A percentile compares a stretch with the other conserved stretches of the same genome.
These are phyloP conservation scores for Heterobasidion occidentale DNA, from an alignment of 1,284 basidiomycete genomes.

Conservation along the genomic window DNA sequence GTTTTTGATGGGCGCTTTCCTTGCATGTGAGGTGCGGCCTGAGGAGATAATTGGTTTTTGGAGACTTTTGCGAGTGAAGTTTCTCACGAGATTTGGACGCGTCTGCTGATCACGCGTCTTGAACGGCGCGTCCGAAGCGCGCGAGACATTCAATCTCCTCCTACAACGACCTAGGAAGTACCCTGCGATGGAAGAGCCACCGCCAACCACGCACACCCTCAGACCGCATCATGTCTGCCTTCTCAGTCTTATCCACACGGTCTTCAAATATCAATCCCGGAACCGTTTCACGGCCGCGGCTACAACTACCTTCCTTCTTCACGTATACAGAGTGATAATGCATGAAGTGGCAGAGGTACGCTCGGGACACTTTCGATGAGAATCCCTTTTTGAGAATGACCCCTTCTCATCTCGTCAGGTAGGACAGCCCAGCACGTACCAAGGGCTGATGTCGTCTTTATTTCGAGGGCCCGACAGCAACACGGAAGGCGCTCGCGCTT, in stretches of 20 bases:
- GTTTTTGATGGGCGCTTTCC: not conserved
- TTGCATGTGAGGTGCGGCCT: not conserved
- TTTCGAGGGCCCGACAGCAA: constrained; percentile 18
- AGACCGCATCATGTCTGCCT: constrained; percentile 69
- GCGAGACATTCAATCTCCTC: too few relatives aligned
- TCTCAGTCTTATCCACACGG: constrained; percentile 49
- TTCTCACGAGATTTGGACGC: too few relatives aligned
- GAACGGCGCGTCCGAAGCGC: too few relatives aligned
- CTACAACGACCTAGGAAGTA: not conserved
- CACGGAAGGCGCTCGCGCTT: constrained; percentile 11
- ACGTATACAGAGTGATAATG: constrained; percentile 54
- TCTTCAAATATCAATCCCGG: constrained; percentile 42
- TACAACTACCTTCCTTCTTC: constrained; percentile 41
- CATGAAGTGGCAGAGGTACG: constrained; percentile 21
- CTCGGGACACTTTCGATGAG: too few relatives aligned
- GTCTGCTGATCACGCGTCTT: too few relatives aligned
- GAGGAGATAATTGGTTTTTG: not conserved
- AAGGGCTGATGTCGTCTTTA: not conserved
- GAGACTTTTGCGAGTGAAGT: not conserved
- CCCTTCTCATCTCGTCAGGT: not conserved
- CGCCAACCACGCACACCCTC: constrained; percentile 53
- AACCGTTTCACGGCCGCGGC: constrained; percentile 38
- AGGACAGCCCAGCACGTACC: not conserved
- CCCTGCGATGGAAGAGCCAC: constrained; percentile 24
- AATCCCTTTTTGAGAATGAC: too few relatives aligned